phyloP scores from a whole-genome alignment of 2,329 filamentous ascomycete species.

The Fusarium verticillioides region DNA sequence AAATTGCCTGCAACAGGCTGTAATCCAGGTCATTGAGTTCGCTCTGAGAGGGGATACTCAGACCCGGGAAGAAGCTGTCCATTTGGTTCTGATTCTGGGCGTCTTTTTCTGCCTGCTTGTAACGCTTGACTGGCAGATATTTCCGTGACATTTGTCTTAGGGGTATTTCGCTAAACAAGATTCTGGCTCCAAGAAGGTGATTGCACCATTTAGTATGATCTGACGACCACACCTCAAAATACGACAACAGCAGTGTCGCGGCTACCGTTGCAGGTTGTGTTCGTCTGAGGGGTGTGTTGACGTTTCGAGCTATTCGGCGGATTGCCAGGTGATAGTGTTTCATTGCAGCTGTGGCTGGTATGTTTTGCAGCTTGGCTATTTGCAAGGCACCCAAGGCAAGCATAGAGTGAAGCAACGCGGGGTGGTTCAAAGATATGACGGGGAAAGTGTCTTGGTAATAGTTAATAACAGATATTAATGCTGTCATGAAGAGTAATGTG shows the following conservation, averaged over 20 bases:
- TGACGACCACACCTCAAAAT: constrained; percentile 93
- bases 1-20: constrained; percentile 54
- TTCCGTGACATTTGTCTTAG: constrained; percentile 77
- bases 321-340: constrained; percentile 93
- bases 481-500: neutral
- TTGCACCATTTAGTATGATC: constrained; percentile 97
- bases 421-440: constrained; percentile 82
- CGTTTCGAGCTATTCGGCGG: constrained; percentile 79
- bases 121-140: constrained; percentile 71
- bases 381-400: constrained; percentile 88
- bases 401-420: constrained; percentile 90
- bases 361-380: constrained; percentile 82
- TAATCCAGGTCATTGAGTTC: constrained; percentile 55
- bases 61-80: constrained; percentile 43
- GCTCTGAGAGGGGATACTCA: constrained; percentile 30
- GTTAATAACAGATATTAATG: constrained; percentile 34
- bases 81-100: constrained; percentile 51
- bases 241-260: constrained; percentile 85
- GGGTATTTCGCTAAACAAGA: constrained; percentile 85
- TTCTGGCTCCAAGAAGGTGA: constrained; percentile 85
- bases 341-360: constrained; percentile 80
- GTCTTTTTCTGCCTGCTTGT: constrained; percentile 48
- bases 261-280: constrained; percentile 86
- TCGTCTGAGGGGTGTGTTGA: constrained; percentile 75
- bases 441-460: constrained; percentile 75